Evolutionary conservation across 2,329 filamentous ascomycete genomes (phyloP).

Genomic region (Talaromyces sp.): DNA sequence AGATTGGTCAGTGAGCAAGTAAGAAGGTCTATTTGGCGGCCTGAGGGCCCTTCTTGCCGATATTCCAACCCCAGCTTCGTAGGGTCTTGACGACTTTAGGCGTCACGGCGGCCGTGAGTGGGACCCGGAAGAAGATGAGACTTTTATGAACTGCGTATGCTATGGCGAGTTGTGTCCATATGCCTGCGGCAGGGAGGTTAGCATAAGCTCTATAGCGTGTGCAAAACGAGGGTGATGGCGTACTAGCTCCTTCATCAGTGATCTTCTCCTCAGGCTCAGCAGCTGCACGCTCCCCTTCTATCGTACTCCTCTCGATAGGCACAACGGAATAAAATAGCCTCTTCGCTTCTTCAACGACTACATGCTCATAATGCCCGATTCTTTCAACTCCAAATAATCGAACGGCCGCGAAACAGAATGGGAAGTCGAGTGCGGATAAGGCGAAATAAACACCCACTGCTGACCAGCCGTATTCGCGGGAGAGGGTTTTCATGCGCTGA

Average conservation of each 20-base stretch:
- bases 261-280: constrained; percentile 56
- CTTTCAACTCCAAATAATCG: constrained; percentile 74
- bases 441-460: constrained; percentile 85
- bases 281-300: constrained; percentile 18
- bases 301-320: constrained; percentile 15
- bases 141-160: constrained; percentile 98
- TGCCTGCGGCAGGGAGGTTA: constrained; percentile 40
- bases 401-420: constrained; percentile 89
- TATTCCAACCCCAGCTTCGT: constrained; percentile 87
- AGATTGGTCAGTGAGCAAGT: not conserved
- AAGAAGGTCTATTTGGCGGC: constrained; percentile 8
- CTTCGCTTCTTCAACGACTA: constrained; percentile 37
- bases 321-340: constrained; percentile 11
- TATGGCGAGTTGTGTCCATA: constrained; percentile 81
- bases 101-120: constrained; percentile 80
- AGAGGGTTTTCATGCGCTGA: constrained; percentile 73
- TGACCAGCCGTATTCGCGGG: constrained; percentile 89
- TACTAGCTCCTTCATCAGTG: constrained; percentile 65
- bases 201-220: not conserved
- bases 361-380: constrained; percentile 59
- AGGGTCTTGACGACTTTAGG: constrained; percentile 92
- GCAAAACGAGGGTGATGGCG: constrained; percentile 36
- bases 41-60: constrained; percentile 66
- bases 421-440: constrained; percentile 82
- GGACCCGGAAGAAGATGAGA: constrained; percentile 93